A percentile compares a stretch with the other conserved stretches of the same genome.
These are phyloP conservation scores for Agaricus sinodeliciosus DNA, from an alignment of 768 basidiomycete species.

Conservation along the genomic window DNA sequence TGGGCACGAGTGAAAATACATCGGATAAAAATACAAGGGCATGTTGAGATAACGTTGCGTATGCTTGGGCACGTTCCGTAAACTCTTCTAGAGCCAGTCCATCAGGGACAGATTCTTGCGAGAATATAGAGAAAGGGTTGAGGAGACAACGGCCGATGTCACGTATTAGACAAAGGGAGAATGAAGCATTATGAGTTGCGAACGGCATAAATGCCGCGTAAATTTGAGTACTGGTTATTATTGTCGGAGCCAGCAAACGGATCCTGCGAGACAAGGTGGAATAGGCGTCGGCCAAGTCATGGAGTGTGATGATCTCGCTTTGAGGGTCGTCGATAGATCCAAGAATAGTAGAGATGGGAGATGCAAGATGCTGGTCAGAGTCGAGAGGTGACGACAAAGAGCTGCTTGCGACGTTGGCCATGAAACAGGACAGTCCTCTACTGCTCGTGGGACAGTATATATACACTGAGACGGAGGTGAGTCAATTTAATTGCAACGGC, in stretches of 20 bases:
- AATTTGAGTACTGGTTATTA: slow-evolving; percentile 13
- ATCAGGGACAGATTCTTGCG: slow-evolving; percentile 16
- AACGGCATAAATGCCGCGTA: slow-evolving; percentile 23
- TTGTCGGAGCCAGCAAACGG: slow-evolving; percentile 19
- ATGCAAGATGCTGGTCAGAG: slow-evolving; percentile 24
- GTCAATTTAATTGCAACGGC: not conserved
- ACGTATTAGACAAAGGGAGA: slow-evolving; percentile 33
- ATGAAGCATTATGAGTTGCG: slow-evolving; percentile 19
- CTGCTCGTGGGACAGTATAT: not conserved
- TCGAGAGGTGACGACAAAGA: slow-evolving; percentile 6
- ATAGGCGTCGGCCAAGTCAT: slow-evolving; percentile 62
- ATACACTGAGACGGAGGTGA: not conserved
- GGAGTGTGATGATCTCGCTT: slow-evolving; percentile 30
- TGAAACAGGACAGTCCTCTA: not conserved
- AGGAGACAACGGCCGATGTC: slow-evolving; percentile 42
- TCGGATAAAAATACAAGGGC: slow-evolving; percentile 46
- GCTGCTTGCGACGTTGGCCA: not conserved
- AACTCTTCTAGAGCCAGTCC: slow-evolving; percentile 25
- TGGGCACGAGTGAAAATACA: slow-evolving; percentile 39
- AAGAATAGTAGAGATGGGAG: slow-evolving; percentile 39
- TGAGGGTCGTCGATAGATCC: slow-evolving; percentile 35
- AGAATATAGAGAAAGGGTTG: slow-evolving; percentile 18
- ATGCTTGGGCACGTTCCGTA: slow-evolving; percentile 32
- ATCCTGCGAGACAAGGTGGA: slow-evolving; percentile 41
- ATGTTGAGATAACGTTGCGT: slow-evolving; percentile 42